A percentile compares a stretch with the other conserved stretches of the same genome.
Evolutionary conservation across 805 yeast genomes (phyloP).

Genomic region (Myxozyma geophila): DNA sequence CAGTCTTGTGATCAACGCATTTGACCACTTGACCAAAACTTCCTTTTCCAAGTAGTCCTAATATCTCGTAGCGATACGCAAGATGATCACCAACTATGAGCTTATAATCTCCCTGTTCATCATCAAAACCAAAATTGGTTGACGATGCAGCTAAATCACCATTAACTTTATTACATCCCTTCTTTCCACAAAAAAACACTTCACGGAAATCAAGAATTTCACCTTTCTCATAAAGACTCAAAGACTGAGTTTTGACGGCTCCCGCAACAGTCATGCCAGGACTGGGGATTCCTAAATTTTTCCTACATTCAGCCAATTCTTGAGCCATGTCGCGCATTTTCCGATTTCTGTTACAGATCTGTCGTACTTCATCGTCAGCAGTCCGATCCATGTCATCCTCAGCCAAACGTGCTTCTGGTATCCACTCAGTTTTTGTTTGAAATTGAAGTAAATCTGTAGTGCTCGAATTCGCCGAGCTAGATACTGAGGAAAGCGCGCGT

Average conservation of each 20-base stretch:
- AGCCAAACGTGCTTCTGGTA: constrained; percentile 18
- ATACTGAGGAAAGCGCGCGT: constrained; percentile 15
- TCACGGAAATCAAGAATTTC: constrained; percentile 58
- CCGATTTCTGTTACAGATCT: constrained; percentile 14
- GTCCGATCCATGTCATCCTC: constrained; percentile 22
- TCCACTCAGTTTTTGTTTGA: constrained; percentile 19
- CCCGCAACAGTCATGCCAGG: constrained; percentile 12
- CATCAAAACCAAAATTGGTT: constrained; percentile 73
- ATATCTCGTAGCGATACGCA: constrained; percentile 71
- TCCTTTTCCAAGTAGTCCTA: constrained; percentile 69
- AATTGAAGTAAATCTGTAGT: constrained; percentile 13
- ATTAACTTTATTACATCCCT: constrained; percentile 34
- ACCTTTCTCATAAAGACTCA: constrained; percentile 63
- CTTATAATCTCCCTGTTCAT: constrained; percentile 63
- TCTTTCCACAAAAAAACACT: constrained; percentile 58
- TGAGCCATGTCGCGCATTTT: constrained; percentile 21
- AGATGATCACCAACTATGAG: constrained; percentile 68
- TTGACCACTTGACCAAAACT: constrained; percentile 79
- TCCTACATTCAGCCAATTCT: constrained; percentile 14
- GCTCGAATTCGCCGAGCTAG: constrained; percentile 13
- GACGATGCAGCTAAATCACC: constrained; percentile 38
- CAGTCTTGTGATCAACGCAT: constrained; percentile 67
- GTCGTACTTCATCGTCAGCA: constrained; percentile 31
- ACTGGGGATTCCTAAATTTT: neutral
- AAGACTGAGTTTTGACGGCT: constrained; percentile 18